Evolutionary conservation across 1,284 basidiomycete species (phyloP), one percentile per base, ranked within the genome.

Genomic region (Phellinidium pouzarii): DNA sequence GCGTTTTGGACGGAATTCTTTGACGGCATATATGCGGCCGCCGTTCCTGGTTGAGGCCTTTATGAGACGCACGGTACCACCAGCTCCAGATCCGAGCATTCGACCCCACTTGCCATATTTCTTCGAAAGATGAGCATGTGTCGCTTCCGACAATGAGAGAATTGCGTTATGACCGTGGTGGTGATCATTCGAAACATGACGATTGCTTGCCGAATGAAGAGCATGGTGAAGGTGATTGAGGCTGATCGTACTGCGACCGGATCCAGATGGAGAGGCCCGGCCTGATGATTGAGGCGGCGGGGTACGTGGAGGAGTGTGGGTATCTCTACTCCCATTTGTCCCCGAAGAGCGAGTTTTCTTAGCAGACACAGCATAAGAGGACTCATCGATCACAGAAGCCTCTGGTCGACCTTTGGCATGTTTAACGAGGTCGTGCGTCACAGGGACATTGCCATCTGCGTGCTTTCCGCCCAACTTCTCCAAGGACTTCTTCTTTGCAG

Each of bases 91-190:
- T 12, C 96, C 96, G 11, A 99, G 80, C 11, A 95, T 84, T 53
- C 91, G 85, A 49, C 95, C 96, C 91, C 95, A 98, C 68, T 99
- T 99, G 59, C 96, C 96, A 64, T 99, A 99, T 77, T 98, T 98
- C 73, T 99, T 98, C 42, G 89, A 77, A 54, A 99, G 74, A 65
- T 96, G 92, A 3, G 92, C 92, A 55, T 97, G 91, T 0, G 89
- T 92, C 0, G 87, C 90, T 56, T 86, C 81, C 23, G 85, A 83
- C 22, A 92, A 76, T 2, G 84, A 84, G 27, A 69, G 61, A 4
- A 77, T 75, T 64, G 29, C 63, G 19, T 53, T 50, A 17, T 59
- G 68, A 51, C n/a, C n/a, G n/a, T 36, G 4, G n/a, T 46, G 42
- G 2, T 50, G 48, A 17, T 38, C 49, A 22, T 47, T 37, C 34